Evolutionary conservation across 306 rosid species (phyloP).

Genomic region (Astragalus membranaceus): DNA sequence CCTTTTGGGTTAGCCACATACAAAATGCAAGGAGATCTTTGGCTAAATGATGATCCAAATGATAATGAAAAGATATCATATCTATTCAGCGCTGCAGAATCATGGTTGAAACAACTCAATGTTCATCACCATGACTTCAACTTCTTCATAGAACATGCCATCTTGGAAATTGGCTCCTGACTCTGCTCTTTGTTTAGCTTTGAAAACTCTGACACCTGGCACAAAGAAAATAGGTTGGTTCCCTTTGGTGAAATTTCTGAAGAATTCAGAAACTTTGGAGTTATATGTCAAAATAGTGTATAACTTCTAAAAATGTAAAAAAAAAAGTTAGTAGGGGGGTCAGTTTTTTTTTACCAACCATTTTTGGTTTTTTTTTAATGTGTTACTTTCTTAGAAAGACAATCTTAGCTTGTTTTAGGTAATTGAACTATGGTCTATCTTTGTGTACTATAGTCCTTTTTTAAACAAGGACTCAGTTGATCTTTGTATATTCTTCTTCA

Average conservation of each 20-base stretch:
- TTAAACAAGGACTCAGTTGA: background rate
- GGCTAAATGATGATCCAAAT: slow-evolving; percentile 45
- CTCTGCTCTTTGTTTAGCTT: slow-evolving; percentile 7
- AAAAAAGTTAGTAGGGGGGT: background rate
- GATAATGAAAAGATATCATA: slow-evolving; percentile 35
- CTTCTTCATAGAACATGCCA: slow-evolving; percentile 46
- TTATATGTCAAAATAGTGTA: slow-evolving; percentile 12
- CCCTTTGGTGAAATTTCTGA: slow-evolving; percentile 16
- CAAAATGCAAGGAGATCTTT: slow-evolving; percentile 62
- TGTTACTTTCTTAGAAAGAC: background rate
- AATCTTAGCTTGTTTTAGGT: slow-evolving; percentile 3
- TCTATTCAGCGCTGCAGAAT: slow-evolving; percentile 60
- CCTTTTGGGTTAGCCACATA: slow-evolving; percentile 66
- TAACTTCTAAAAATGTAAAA: slow-evolving; percentile 17
- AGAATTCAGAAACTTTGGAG: slow-evolving; percentile 14
- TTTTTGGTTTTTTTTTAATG: background rate
- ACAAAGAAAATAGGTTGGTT: background rate
- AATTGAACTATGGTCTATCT: background rate
- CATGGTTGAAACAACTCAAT: slow-evolving; percentile 77
- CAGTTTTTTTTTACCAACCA: background rate
- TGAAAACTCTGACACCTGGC: slow-evolving; percentile 20
- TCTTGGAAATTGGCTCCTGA: slow-evolving; percentile 22
- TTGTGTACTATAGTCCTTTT: slow-evolving; percentile 11
- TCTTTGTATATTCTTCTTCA: background rate
- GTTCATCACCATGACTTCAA: slow-evolving; percentile 72